Evolutionary conservation across 495 filamentous ascomycete species (phyloP), one percentile per base, ranked within the genome.

Genomic region (Hypoxylon crocopeplum): DNA sequence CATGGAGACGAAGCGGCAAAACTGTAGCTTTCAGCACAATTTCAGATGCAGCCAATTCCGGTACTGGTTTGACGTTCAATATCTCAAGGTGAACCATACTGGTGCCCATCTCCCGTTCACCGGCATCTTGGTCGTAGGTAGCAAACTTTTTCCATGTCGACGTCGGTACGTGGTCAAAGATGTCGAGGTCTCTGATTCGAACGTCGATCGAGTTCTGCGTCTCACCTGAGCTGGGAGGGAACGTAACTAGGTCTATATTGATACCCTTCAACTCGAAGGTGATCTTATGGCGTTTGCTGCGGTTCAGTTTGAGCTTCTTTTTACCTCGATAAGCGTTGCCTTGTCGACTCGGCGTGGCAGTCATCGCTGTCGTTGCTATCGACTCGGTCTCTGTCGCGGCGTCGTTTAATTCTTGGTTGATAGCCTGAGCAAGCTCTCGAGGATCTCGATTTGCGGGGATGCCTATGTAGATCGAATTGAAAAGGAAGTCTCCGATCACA

Each of bases 71-170:
- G 3, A 97, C 93, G 44, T 90, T 97, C 46, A 93, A 77, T 7
- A 97, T 76, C 66, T 96, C 90, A 15, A 97, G 75, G 72, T 96
- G 91, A 3, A 94, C 79, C 93, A 97, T 97, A 69, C 85, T 89
- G 3, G 86, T 88, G 12, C 87, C 86, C 66, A 86, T 89, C 73
- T 97, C 90, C 17, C 93, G 84, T 55, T 90, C 86, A 6, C 90
- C 91, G 5, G 85, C 88, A 70, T 97, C 92, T 37, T 86, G 84
- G 79, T 96, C 91, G 66, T 95, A 96, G 0, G 91, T 97, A 30
- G 90, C 88, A 70, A 99, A 98, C 67, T 97, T 98, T 73, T 90
- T 94, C 95, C 95, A 99, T 1, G 93, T 98, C 7, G 94, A 98
- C 0, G 92, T 94, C 1, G 92, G 89, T 0, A 98, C 83, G 69